A percentile compares a stretch with the other conserved stretches of the same genome.
Evolutionary conservation across 306 rosid genomes (phyloP).

Genomic region (Malus domestica): DNA sequence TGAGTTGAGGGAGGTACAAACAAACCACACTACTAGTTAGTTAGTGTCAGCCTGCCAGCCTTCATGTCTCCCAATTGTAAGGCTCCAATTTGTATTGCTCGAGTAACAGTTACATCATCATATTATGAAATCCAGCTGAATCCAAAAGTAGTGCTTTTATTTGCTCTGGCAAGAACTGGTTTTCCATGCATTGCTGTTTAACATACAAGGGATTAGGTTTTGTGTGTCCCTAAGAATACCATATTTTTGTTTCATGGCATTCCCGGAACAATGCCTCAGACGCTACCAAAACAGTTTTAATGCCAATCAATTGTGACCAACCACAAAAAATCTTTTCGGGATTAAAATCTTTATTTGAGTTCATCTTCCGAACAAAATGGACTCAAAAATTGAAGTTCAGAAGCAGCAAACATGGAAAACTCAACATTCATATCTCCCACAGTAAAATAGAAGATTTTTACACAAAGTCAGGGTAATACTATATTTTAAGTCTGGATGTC

Average conservation of each 20-base stretch:
- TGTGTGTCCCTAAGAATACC: background rate
- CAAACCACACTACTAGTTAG: constrained; percentile 2
- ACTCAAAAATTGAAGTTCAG: background rate
- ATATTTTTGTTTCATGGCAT: background rate
- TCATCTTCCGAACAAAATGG: background rate
- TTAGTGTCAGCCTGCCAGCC: background rate
- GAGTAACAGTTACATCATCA: constrained; percentile 25
- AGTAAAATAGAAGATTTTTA: constrained; percentile 5
- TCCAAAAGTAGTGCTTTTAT: constrained; percentile 76
- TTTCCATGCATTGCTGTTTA: constrained; percentile 80
- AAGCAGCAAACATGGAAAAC: constrained; percentile 2
- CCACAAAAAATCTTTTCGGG: background rate
- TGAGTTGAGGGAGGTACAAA: background rate
- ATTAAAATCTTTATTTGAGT: background rate
- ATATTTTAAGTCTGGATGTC: background rate
- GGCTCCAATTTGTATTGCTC: constrained; percentile 7
- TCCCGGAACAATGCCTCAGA: background rate
- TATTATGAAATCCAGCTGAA: constrained; percentile 62
- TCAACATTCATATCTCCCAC: background rate
- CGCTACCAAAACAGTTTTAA: background rate
- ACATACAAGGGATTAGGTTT: constrained; percentile 9
- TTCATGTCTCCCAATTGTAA: constrained; percentile 9
- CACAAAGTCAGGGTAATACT: background rate
- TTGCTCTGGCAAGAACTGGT: constrained; percentile 68
- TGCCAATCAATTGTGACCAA: background rate